Evolutionary conservation across 1,284 basidiomycete species (phyloP), one percentile per base, ranked within the genome.

Genomic region (Irpex sp.): DNA sequence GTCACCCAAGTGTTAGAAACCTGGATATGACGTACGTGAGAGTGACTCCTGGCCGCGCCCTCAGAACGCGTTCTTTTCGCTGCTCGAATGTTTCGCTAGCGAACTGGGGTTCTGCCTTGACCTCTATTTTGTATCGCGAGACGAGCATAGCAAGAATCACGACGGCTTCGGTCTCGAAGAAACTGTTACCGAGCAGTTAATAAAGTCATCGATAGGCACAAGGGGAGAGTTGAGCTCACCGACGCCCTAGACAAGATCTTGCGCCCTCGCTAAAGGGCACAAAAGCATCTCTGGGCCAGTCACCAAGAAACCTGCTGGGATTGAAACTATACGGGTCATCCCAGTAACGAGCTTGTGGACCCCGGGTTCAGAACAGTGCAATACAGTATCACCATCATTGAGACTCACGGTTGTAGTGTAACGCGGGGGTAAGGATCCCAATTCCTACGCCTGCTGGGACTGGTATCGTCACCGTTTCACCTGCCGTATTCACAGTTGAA

Each of bases 31-130:
- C 60, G 13, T 26, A 65, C 63, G 63, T 65, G 31, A 55, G n/a
- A 3, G 63, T 65, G 13, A 65, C 35, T 1, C 60, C 63, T 11
- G 71, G 68, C 15, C 68, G 71, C 6, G 70, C 67, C n/a, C 66
- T 64, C 57, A 83, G 67, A 39, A 85, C 67, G 47, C 83, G 72
- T 37, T 69, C 75, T 63, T 76, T 81, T 61, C 75, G 74, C 68
- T 81, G 69, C 65, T 80, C 79, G 53, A 81, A 79, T 0, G 79
- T 78, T 68, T 84, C 83, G 7, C 69, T 63, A 5, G 74, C 73
- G 68, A 81, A 84, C 65, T 82, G 72, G 4, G 81, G 78, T 61
- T 85, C 82, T 26, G 83, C 80, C 65, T 81, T 82, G 15, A 85
- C 68, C 51, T 77, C 74, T 31, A 87, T 76, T 65, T 76, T 81